Percentiles rank a stretch among this genome's conserved stretches.
These are phyloP conservation scores for Ophiostoma fasciatum DNA, from an alignment of 2,329 filamentous ascomycete species.

Conservation along the genomic window DNA sequence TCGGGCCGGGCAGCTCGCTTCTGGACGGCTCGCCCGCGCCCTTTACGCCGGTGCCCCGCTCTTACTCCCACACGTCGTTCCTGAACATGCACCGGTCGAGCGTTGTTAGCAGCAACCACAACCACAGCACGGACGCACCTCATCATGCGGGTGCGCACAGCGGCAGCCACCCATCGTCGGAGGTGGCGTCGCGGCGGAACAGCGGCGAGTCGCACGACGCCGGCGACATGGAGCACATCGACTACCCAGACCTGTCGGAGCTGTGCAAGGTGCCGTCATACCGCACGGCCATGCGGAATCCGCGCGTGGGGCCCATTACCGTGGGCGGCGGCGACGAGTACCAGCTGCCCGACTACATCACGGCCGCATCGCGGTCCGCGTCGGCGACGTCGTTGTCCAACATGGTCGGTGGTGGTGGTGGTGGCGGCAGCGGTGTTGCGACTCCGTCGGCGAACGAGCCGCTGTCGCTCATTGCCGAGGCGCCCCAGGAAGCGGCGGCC, in stretches of 20 bases:
- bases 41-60: constrained; percentile 21
- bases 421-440: not conserved
- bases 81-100: constrained; percentile 14
- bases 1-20: constrained; percentile 15
- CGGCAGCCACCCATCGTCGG: constrained; percentile 17
- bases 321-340: constrained; percentile 29
- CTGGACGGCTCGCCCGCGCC: constrained; percentile 30
- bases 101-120: too few species aligned
- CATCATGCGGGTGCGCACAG: not conserved
- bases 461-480: constrained; percentile 18
- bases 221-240: constrained; percentile 41
- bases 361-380: constrained; percentile 39
- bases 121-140: constrained; percentile 1
- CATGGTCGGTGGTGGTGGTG: not conserved
- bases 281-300: constrained; percentile 54
- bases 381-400: constrained; percentile 12
- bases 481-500: constrained; percentile 7
- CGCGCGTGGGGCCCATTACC: constrained; percentile 35
- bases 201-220: constrained; percentile 34
- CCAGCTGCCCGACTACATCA: constrained; percentile 50
- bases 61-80: too few species aligned
- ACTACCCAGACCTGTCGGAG: constrained; percentile 45
- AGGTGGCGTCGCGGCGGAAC: constrained; percentile 36
- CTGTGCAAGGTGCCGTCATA: constrained; percentile 66
- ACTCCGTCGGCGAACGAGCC: constrained; percentile 6